Conservation (phyloP, 2,329 filamentous ascomycete genomes). For the Neofusicoccum cordaticola region DNA sequence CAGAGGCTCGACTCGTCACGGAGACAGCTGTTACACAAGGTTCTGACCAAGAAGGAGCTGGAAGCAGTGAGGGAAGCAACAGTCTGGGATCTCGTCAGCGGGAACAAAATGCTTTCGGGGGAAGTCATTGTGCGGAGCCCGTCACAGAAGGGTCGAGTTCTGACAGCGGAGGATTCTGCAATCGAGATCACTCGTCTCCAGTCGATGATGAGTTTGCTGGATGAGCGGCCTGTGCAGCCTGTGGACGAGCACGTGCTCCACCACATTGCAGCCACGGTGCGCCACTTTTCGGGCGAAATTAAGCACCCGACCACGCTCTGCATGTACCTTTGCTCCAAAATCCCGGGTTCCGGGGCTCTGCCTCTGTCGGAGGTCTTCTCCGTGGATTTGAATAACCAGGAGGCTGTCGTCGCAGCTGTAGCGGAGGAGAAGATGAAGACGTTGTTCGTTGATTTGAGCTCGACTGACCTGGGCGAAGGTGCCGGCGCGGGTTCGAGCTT, state of each 20-base stretch:
- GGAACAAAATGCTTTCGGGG: slow-evolving; percentile 90
- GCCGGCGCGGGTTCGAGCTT: slow-evolving; percentile 68
- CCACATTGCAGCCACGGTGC: slow-evolving; percentile 80
- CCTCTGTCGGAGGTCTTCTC: slow-evolving; percentile 80
- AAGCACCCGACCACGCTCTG: slow-evolving; percentile 70
- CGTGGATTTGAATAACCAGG: slow-evolving; percentile 72
- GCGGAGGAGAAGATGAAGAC: slow-evolving; percentile 72
- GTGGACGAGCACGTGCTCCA: slow-evolving; percentile 72
- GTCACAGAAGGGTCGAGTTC: slow-evolving; percentile 72
- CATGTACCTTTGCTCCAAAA: slow-evolving; percentile 73
- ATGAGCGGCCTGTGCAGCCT: slow-evolving; percentile 69
- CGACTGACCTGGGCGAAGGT: slow-evolving; percentile 67
- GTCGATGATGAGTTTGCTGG: slow-evolving; percentile 91
- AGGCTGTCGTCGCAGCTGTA: slow-evolving; percentile 64
- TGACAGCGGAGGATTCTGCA: slow-evolving; percentile 90
- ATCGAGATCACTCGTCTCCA: slow-evolving; percentile 88
- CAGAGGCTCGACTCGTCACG: slow-evolving; percentile 79
- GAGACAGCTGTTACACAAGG: slow-evolving; percentile 89
- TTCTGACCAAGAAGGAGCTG: slow-evolving; percentile 84
- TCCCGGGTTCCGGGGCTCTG: slow-evolving; percentile 59
- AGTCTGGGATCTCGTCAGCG: slow-evolving; percentile 90
- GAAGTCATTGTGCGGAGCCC: slow-evolving; percentile 95
- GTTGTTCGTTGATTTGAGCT: slow-evolving; percentile 81
- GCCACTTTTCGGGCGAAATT: slow-evolving; percentile 73
- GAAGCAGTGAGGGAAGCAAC: slow-evolving; percentile 78